These are phyloP conservation scores for Apophysomyces sp. DNA, from an alignment of 371 early-diverging fungal genomes.

Conservation along the genomic window DNA sequence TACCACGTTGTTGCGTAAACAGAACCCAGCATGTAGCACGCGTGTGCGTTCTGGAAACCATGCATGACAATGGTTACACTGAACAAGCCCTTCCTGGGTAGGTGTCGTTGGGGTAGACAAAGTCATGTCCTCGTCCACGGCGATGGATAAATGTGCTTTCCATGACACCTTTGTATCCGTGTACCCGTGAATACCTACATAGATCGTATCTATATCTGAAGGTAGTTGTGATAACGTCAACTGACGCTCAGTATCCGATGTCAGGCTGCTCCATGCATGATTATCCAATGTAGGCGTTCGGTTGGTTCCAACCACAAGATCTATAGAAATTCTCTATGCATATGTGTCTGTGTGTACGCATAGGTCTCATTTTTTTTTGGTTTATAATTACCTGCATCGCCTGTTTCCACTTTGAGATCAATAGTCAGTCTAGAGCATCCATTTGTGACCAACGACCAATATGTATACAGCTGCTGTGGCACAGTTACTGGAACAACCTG, in stretches of 20 bases:
- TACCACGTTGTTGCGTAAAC: conserved; percentile 73
- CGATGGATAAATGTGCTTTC: conserved; percentile 11
- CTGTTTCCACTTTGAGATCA: conserved; percentile 20
- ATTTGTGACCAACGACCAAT: conserved; percentile 28
- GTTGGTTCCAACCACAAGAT: conserved; percentile 27
- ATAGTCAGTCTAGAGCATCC: conserved; percentile 7
- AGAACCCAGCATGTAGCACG: conserved; percentile 74
- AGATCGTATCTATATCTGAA: conserved; percentile 1
- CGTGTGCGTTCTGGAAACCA: conserved; percentile 62
- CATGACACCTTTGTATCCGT: conserved; percentile 20
- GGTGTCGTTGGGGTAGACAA: conserved; percentile 13
- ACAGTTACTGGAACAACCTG: conserved; percentile 4
- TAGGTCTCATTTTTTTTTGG: not conserved
- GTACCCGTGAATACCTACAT: conserved; percentile 49
- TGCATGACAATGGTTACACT: conserved; percentile 74
- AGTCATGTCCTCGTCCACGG: conserved; percentile 5
- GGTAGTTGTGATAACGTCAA: conserved; percentile 6
- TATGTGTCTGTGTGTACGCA: not conserved
- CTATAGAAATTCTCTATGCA: conserved; percentile 13
- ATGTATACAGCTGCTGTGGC: conserved; percentile 19
- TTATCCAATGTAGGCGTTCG: conserved; percentile 33
- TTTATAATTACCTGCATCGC: conserved; percentile 36
- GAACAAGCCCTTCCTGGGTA: conserved; percentile 39
- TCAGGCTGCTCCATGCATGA: conserved; percentile 37
- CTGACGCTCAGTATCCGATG: conserved; percentile 23